Percentiles rank a stretch among this genome's conserved stretches.
Conservation (phyloP, 768 basidiomycete genomes). For the Leccinum subgranulosum region DNA sequence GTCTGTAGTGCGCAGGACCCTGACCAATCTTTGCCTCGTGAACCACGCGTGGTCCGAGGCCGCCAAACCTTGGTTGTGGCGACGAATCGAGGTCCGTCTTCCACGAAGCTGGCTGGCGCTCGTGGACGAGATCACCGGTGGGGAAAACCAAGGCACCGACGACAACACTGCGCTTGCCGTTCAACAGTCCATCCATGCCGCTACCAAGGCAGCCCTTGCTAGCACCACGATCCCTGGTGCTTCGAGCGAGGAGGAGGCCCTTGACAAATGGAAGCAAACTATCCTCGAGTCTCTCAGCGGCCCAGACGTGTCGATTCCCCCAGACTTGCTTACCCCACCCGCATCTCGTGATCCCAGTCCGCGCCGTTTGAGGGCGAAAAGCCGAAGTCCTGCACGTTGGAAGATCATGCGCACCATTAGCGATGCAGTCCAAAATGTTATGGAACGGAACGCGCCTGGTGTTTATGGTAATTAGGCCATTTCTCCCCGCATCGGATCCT, state of each 20-base stretch:
- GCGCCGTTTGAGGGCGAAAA: slow-evolving; percentile 67
- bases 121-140: slow-evolving; percentile 75
- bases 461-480: slow-evolving; percentile 57
- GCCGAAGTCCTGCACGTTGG: slow-evolving; percentile 82
- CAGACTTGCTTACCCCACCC: slow-evolving; percentile 73
- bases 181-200: slow-evolving; percentile 64
- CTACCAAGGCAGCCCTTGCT: slow-evolving; percentile 58
- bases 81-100: slow-evolving; percentile 75
- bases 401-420: slow-evolving; percentile 76
- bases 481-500: background rate
- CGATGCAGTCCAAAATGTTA: slow-evolving; percentile 70
- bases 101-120: slow-evolving; percentile 84
- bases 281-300: slow-evolving; percentile 55
- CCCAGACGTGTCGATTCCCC: slow-evolving; percentile 69
- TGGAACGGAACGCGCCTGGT: slow-evolving; percentile 61
- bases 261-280: slow-evolving; percentile 54
- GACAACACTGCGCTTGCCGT: slow-evolving; percentile 63
- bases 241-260: slow-evolving; percentile 38
- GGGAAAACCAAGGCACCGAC: slow-evolving; percentile 46
- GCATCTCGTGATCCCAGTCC: slow-evolving; percentile 85
- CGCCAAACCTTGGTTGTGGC: slow-evolving; percentile 89
- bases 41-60: slow-evolving; percentile 77
- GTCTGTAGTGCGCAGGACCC: slow-evolving; percentile 56
- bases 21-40: slow-evolving; percentile 72
- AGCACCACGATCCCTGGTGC: slow-evolving; percentile 37